phyloP scores from a whole-genome alignment of 768 basidiomycete species.

The Suillus plorans region DNA sequence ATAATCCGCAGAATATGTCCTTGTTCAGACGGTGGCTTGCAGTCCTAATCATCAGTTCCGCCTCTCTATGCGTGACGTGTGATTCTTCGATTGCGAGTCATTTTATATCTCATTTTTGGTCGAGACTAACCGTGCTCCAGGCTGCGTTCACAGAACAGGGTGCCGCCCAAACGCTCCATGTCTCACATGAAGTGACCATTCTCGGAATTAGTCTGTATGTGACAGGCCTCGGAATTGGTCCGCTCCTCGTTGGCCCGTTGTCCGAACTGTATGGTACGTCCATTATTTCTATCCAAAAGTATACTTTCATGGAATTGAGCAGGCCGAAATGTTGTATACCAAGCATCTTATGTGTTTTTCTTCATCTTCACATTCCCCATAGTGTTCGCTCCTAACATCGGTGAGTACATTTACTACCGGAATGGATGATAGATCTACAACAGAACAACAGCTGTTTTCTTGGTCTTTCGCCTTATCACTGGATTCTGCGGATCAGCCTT shows the following conservation, averaged over 20 bases:
- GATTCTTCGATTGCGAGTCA: constrained; percentile 55
- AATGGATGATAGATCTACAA: background rate
- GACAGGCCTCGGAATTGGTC: constrained; percentile 33
- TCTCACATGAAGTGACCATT: constrained; percentile 51
- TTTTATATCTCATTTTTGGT: background rate
- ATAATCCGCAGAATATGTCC: constrained; percentile 43
- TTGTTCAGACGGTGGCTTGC: constrained; percentile 46
- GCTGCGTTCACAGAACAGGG: constrained; percentile 64
- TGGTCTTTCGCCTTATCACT: constrained; percentile 60
- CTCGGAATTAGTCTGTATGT: constrained; percentile 49
- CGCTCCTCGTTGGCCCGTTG: constrained; percentile 38
- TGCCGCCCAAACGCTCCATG: constrained; percentile 50
- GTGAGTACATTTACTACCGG: constrained; percentile 27
- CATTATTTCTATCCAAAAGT: background rate
- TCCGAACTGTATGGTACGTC: constrained; percentile 38
- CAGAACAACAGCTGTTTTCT: constrained; percentile 45
- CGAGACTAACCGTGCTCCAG: constrained; percentile 27
- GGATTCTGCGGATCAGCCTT: constrained; percentile 59
- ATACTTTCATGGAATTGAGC: constrained; percentile 16
- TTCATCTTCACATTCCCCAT: constrained; percentile 68
- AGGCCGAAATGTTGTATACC: constrained; percentile 66
- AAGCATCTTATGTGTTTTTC: constrained; percentile 57
- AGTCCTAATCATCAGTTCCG: constrained; percentile 45
- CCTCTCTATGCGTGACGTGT: constrained; percentile 51
- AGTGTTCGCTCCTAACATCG: constrained; percentile 68